phyloP scores from a whole-genome alignment of 345 rosid species.

The Populus pruinosa region DNA sequence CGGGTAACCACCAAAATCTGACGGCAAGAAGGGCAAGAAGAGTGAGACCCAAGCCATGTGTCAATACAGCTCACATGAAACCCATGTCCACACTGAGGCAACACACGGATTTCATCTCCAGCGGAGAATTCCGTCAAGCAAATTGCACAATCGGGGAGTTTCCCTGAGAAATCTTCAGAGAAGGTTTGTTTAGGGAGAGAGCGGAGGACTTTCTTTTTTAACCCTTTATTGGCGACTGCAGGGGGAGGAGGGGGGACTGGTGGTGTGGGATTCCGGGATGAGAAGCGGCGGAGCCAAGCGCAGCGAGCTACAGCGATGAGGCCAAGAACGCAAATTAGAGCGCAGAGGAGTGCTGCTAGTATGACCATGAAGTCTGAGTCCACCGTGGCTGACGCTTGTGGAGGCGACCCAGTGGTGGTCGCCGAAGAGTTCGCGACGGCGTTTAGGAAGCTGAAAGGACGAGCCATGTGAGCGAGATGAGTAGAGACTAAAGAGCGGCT shows the following conservation, averaged over 20 bases:
- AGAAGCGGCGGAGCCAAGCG: constrained; percentile 81
- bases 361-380: constrained; percentile 77
- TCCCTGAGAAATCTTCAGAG: constrained; percentile 44
- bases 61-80: constrained; percentile 89
- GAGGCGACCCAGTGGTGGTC: constrained; percentile 8
- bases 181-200: constrained; percentile 64
- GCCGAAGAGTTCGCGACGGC: constrained; percentile 46
- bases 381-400: constrained; percentile 23
- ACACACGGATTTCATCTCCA: constrained; percentile 78
- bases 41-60: constrained; percentile 89
- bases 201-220: constrained; percentile 75
- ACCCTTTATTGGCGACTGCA: constrained; percentile 65
- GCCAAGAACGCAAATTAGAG: constrained; percentile 77
- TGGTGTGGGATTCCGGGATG: constrained; percentile 25
- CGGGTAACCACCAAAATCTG: constrained; percentile 57
- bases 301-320: constrained; percentile 81
- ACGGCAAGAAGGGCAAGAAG: constrained; percentile 95
- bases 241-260: constrained; percentile 21
- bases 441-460: constrained; percentile 50
- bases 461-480: constrained; percentile 54
- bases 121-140: constrained; percentile 63
- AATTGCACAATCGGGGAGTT: constrained; percentile 69
- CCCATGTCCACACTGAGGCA: constrained; percentile 87
- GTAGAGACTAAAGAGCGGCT: constrained; percentile 1
- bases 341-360: constrained; percentile 86